Percentiles rank a stretch among this genome's conserved stretches.
These are phyloP conservation scores for Puccinia coronata DNA, from an alignment of 1,284 basidiomycete species.

Conservation along the genomic window DNA sequence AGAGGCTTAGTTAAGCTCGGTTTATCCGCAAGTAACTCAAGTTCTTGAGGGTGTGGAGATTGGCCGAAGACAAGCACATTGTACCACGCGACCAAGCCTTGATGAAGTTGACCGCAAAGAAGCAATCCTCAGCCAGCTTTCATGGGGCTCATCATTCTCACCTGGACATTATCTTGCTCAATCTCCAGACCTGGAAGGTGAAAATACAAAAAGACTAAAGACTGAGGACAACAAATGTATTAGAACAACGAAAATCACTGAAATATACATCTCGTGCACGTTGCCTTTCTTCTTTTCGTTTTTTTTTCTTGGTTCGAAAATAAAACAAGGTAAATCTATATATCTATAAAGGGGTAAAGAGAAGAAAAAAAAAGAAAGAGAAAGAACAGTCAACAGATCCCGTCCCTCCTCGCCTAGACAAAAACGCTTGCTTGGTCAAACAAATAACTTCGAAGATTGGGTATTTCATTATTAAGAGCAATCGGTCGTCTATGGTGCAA, in stretches of 20 bases:
- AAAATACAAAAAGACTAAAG: too few relatives aligned
- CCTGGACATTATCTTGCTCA: too few relatives aligned
- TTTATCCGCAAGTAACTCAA: too few relatives aligned
- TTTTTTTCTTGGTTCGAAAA: background rate
- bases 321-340: background rate
- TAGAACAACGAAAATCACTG: conserved; percentile 12
- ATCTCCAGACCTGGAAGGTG: too few relatives aligned
- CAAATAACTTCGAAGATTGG: conserved; percentile 12
- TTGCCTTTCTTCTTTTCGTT: background rate
- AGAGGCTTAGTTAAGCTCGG: too few relatives aligned
- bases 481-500: conserved; percentile 21
- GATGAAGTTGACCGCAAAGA: too few relatives aligned
- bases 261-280: background rate
- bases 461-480: conserved; percentile 26
- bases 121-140: too few relatives aligned
- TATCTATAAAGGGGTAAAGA: background rate
- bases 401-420: conserved; percentile 18
- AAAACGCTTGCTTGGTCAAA: conserved; percentile 16
- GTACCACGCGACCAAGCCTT: too few relatives aligned
- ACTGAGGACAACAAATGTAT: too few relatives aligned
- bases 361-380: background rate
- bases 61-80: too few relatives aligned
- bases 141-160: too few relatives aligned
- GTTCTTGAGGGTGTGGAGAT: too few relatives aligned
- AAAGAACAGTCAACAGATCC: conserved; percentile 19